Evolutionary conservation across 192 early-diverging fungal genomes (phyloP), one percentile per base, ranked within the genome.

Genomic region (Geranomyces variabilis): DNA sequence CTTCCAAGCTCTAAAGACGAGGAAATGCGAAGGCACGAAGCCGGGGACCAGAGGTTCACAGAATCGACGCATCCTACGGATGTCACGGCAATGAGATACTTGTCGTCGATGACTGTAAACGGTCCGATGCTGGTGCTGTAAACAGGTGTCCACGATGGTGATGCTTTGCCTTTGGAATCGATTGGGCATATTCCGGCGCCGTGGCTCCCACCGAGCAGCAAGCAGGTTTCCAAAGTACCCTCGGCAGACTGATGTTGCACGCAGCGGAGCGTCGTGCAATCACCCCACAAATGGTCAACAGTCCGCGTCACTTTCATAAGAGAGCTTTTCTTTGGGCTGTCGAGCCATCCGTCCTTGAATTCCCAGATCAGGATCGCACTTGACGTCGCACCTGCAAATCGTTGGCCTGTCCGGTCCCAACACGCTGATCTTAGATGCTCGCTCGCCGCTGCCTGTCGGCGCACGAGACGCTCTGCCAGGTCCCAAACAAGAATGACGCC

Each of bases 331-430:
- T 74, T 74, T 1, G 70, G 34, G 14, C 68, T 62, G 47, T 65
- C 68, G 12, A 76, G n/a, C 68, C 68, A 70, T 14, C 66, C 64
- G 29, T 70, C 74, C 36, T 71, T 70, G 0, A 72, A 46, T 47
- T 80, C 80, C 83, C 84, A 89, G 26, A 89, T 71, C 19, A 70
- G 74, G 14, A 85, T 59, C 14, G 62, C 70, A 0, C 80, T 78
- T 17, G 80, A 81, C 36, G 81, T 79, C 7, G 77, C 80, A 19
- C 71, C 82, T 24, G 77, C 78, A 69, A 87, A 83, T 0, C 70
- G 63, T 19, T 70, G 48, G 1, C 88, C 88, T 36, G 80, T 76
- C 0, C 83, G 88, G 10, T 57, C 66, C 86, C 86, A 89, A 9
- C 71, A 47, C 6, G 36, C 36, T 41, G 36, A 41, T 41, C 36